These are phyloP conservation scores for Amanita muscaria DNA, from an alignment of 768 basidiomycete species.

Conservation along the genomic window DNA sequence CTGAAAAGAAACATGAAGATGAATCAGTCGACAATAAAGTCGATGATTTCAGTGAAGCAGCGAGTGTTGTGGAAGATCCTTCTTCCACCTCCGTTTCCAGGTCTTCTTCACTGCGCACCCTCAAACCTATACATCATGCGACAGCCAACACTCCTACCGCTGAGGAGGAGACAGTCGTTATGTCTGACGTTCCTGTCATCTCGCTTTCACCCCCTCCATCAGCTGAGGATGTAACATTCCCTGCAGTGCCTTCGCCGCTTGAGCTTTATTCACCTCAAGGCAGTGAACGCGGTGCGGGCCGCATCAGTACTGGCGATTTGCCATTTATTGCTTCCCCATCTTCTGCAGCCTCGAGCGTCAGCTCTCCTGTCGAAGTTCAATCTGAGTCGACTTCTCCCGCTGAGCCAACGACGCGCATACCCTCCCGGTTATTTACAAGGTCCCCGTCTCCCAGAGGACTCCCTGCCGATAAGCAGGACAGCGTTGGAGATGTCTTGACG, in stretches of 20 bases:
- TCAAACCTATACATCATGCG: neutral
- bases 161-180: neutral
- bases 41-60: neutral
- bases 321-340: neutral
- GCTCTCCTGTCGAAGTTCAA: neutral
- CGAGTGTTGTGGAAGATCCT: neutral
- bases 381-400: neutral
- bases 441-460: neutral
- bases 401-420: neutral
- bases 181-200: slow-evolving; percentile 3
- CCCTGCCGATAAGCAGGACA: too few relatives aligned
- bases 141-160: neutral
- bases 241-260: neutral
- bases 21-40: neutral
- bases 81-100: neutral
- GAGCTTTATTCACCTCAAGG: neutral
- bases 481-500: too few relatives aligned
- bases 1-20: neutral
- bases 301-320: neutral
- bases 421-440: neutral
- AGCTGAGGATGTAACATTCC: neutral
- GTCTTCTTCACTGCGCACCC: slow-evolving; percentile 2
- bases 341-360: neutral
- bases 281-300: neutral
- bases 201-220: slow-evolving; percentile 7